These are phyloP conservation scores for Cyathus striatus DNA, from an alignment of 768 basidiomycete species.

Conservation along the genomic window DNA sequence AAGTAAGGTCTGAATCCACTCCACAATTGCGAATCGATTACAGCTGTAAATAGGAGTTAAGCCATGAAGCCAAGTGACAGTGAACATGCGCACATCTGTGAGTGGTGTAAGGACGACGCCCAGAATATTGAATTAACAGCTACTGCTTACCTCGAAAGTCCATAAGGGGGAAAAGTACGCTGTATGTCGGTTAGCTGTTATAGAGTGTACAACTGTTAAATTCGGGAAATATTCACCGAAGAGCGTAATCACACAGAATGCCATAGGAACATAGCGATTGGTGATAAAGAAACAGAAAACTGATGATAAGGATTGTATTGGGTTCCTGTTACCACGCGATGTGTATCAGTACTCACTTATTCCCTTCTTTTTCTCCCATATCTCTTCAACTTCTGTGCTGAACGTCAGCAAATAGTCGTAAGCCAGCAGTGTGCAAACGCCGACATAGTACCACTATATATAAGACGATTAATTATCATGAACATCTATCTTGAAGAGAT, in stretches of 20 bases:
- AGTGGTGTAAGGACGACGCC: not conserved
- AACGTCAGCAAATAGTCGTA: constrained; percentile 18
- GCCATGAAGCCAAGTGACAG: not conserved
- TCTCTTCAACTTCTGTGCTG: constrained; percentile 13
- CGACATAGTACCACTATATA: constrained; percentile 14
- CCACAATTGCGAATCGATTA: constrained; percentile 21
- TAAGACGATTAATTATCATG: not conserved
- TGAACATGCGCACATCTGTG: not conserved
- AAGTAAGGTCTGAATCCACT: constrained; percentile 21
- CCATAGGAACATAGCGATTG: constrained; percentile 20
- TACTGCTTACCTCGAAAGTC: constrained; percentile 12
- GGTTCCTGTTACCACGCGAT: too few relatives aligned
- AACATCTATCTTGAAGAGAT: not conserved
- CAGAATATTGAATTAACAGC: not conserved
- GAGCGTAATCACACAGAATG: constrained; percentile 18
- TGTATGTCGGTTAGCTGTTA: constrained; percentile 3
- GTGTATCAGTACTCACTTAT: constrained; percentile 6
- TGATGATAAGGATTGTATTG: not conserved
- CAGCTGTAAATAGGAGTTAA: constrained; percentile 10
- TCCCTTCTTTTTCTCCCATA: constrained; percentile 14
- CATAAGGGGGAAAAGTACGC: constrained; percentile 19
- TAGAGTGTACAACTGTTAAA: not conserved
- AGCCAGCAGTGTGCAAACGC: constrained; percentile 13
- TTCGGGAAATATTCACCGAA: constrained; percentile 11
- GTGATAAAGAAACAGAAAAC: constrained; percentile 12